Conservation (phyloP, 1,284 basidiomycete species). For the Moniliella sp. region DNA sequence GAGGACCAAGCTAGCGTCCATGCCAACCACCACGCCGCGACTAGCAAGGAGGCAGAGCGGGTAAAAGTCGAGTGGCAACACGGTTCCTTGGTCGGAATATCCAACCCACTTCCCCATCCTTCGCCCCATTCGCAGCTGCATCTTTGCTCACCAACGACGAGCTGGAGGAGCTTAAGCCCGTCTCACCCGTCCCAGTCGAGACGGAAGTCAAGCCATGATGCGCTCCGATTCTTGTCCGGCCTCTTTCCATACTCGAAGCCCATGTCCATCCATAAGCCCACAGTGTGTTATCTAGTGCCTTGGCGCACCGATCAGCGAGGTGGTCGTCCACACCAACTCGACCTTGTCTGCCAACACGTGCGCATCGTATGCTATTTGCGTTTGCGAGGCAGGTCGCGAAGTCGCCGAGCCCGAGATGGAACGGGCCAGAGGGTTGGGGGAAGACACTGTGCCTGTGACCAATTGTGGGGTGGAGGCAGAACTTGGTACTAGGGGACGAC, state of each 20-base stretch:
- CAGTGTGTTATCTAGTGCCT: constrained; percentile 66
- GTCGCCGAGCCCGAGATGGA: too few relatives aligned
- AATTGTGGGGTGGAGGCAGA: too few relatives aligned
- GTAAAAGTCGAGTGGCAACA: constrained; percentile 79
- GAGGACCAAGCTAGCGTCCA: constrained; percentile 62
- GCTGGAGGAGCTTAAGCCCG: constrained; percentile 97
- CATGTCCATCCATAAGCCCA: constrained; percentile 89
- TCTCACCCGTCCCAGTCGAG: too few relatives aligned
- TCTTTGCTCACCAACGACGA: too few relatives aligned
- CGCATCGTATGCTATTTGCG: constrained; percentile 94
- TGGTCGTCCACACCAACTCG: constrained; percentile 94
- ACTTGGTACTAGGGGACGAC: too few relatives aligned
- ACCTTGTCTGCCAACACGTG: constrained; percentile 85
- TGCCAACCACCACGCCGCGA: constrained; percentile 91
- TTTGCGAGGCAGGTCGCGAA: too few relatives aligned
- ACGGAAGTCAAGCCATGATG: too few relatives aligned
- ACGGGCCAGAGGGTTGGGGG: too few relatives aligned
- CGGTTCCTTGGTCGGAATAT: constrained; percentile 69
- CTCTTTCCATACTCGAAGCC: constrained; percentile 78
- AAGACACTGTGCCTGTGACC: too few relatives aligned
- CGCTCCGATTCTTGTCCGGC: too few relatives aligned
- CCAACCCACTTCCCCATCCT: too few relatives aligned
- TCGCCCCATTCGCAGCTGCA: too few relatives aligned
- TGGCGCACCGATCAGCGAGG: constrained; percentile 69
- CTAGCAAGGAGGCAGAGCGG: constrained; percentile 95